Evolutionary conservation across 495 filamentous ascomycete species (phyloP).

Genomic region (Penicillium antarcticum): DNA sequence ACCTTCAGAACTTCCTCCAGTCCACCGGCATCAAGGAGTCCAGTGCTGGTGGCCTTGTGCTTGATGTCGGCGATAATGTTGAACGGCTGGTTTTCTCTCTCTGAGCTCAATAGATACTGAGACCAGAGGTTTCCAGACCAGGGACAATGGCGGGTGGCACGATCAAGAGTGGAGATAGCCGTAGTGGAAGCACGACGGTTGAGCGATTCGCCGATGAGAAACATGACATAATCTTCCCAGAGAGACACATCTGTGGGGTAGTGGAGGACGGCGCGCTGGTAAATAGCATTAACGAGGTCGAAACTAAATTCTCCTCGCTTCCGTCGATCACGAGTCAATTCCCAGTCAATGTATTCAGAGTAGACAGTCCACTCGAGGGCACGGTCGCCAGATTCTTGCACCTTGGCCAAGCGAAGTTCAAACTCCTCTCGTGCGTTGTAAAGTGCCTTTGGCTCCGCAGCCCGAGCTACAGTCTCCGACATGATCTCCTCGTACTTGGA

Average conservation of each 20-base stretch:
- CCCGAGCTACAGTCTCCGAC: conserved; percentile 61
- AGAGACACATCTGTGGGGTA: conserved; percentile 66
- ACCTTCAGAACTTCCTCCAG: conserved; percentile 86
- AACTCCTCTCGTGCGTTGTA: conserved; percentile 66
- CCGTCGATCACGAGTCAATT: conserved; percentile 56
- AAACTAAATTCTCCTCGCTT: conserved; percentile 51
- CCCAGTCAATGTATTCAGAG: conserved; percentile 80
- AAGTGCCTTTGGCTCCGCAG: conserved; percentile 64
- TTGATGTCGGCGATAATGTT: conserved; percentile 84
- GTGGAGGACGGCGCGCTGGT: conserved; percentile 67
- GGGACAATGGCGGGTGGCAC: conserved; percentile 82
- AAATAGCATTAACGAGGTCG: conserved; percentile 68
- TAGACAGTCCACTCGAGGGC: conserved; percentile 56
- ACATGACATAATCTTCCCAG: conserved; percentile 81
- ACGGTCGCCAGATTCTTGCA: conserved; percentile 54
- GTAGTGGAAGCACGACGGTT: conserved; percentile 33
- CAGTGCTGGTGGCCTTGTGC: conserved; percentile 81
- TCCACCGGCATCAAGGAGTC: conserved; percentile 68
- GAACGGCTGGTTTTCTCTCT: conserved; percentile 70
- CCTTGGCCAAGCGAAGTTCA: conserved; percentile 65
- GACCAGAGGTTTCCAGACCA: conserved; percentile 93
- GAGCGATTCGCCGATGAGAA: conserved; percentile 53
- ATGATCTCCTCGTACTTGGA: conserved; percentile 76
- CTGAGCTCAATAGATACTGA: conserved; percentile 76
- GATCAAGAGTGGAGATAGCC: conserved; percentile 57